Evolutionary conservation across 2,329 filamentous ascomycete genomes (phyloP).

Genomic region (Colletotrichum acutatum): DNA sequence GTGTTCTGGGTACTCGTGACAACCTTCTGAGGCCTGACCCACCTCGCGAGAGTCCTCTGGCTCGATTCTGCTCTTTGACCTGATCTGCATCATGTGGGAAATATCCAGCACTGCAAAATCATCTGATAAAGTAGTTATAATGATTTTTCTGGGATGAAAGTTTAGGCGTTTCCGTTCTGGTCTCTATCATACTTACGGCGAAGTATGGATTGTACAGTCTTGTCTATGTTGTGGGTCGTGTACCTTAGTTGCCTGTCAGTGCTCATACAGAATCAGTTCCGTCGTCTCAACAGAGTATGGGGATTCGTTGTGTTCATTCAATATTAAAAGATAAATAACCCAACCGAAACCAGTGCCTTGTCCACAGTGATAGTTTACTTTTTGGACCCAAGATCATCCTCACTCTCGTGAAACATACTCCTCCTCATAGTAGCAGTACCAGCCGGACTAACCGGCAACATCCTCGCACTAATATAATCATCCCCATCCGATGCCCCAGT

Average conservation of each 20-base stretch:
- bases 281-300: neutral
- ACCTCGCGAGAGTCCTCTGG: neutral
- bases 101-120: neutral
- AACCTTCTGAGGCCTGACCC: no score
- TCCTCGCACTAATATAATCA: slow-evolving; percentile 41
- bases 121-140: no score
- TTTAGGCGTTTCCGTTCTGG: neutral
- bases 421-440: slow-evolving; percentile 42
- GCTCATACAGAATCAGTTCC: neutral
- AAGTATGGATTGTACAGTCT: neutral
- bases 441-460: slow-evolving; percentile 30
- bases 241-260: neutral
- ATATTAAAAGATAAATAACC: accelerated
- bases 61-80: neutral
- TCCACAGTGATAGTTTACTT: neutral
- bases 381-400: slow-evolving; percentile 45
- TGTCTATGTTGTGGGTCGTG: neutral
- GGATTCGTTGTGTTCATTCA: neutral
- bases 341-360: neutral
- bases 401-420: slow-evolving; percentile 55
- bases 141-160: neutral
- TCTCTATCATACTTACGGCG: neutral
- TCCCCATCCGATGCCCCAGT: slow-evolving; percentile 38
- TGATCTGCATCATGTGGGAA: neutral
- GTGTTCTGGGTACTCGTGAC: no score